These are phyloP conservation scores for Acorus gramineus DNA, from an alignment of 106 monocot species.

Conservation along the genomic window DNA sequence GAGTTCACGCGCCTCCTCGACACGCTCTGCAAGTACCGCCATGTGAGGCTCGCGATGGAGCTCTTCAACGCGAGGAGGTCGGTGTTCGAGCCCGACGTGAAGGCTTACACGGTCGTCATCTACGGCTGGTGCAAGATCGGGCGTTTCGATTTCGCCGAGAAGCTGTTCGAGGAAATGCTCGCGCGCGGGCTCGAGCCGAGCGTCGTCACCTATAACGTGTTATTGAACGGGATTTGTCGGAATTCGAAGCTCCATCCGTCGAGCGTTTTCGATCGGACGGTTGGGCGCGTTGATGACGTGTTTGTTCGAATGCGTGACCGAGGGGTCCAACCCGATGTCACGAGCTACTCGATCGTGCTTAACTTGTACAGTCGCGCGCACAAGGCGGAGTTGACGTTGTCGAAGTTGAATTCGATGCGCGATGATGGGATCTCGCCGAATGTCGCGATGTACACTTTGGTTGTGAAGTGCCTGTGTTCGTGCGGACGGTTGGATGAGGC, in stretches of 20 bases:
- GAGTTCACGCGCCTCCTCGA: conserved; percentile 77
- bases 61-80: conserved; percentile 83
- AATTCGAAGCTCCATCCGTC: conserved; percentile 76
- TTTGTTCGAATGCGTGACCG: conserved; percentile 54
- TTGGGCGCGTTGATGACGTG: conserved; percentile 43
- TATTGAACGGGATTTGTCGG: conserved; percentile 81
- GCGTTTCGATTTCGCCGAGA: conserved; percentile 48
- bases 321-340: conserved; percentile 86
- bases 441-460: conserved; percentile 82
- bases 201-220: conserved; percentile 78
- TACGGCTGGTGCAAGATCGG: conserved; percentile 92
- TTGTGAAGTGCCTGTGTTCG: conserved; percentile 83
- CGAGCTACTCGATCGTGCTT: conserved; percentile 78
- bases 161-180: conserved; percentile 65
- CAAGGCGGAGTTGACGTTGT: conserved; percentile 62
- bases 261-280: conserved; percentile 60
- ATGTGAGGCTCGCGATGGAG: conserved; percentile 90
- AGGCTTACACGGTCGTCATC: conserved; percentile 78
- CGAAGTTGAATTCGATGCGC: conserved; percentile 52
- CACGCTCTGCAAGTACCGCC: conserved; percentile 93
- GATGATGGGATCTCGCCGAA: conserved; percentile 79
- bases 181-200: conserved; percentile 69
- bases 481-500: conserved; percentile 87
- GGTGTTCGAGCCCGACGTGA: conserved; percentile 49
- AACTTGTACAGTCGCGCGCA: conserved; percentile 93